Conservation (phyloP, 2,329 filamentous ascomycete genomes). For the Pseudocercospora cruenta region DNA sequence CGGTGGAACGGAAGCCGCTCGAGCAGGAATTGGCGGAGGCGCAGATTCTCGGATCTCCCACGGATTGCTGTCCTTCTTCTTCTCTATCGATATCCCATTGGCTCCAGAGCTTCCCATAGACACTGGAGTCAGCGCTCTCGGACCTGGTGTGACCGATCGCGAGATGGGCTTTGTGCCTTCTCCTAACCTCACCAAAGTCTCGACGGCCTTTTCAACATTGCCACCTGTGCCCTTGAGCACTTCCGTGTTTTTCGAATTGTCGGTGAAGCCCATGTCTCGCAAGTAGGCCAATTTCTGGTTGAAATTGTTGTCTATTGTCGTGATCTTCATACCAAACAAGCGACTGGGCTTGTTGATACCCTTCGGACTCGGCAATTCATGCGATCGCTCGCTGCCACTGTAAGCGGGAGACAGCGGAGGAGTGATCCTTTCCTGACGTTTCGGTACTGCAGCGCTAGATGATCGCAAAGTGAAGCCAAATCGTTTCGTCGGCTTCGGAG, state of each 20-base stretch:
- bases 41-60: conserved; percentile 49
- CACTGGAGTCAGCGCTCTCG: conserved; percentile 41
- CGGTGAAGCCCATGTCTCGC: conserved; percentile 88
- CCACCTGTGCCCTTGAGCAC: conserved; percentile 83
- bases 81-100: conserved; percentile 51
- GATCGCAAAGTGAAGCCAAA: conserved; percentile 69
- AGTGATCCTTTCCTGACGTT: conserved; percentile 49
- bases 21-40: conserved; percentile 31
- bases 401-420: conserved; percentile 42
- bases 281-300: conserved; percentile 78
- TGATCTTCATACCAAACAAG: conserved; percentile 42
- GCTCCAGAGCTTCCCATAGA: conserved; percentile 50
- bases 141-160: conserved; percentile 38
- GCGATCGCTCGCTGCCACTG: conserved; percentile 33
- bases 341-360: conserved; percentile 60
- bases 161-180: conserved; percentile 60
- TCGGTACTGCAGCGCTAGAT: conserved; percentile 70
- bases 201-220: conserved; percentile 82
- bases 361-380: conserved; percentile 28
- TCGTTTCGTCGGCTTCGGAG: conserved; percentile 63
- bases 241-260: conserved; percentile 78
- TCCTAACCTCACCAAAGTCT: conserved; percentile 80
- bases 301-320: conserved; percentile 65
- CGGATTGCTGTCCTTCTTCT: conserved; percentile 43
- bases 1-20: conserved; percentile 41